Conservation (phyloP, 2,329 filamentous ascomycete species). For the Blastomyces gilchristii region DNA sequence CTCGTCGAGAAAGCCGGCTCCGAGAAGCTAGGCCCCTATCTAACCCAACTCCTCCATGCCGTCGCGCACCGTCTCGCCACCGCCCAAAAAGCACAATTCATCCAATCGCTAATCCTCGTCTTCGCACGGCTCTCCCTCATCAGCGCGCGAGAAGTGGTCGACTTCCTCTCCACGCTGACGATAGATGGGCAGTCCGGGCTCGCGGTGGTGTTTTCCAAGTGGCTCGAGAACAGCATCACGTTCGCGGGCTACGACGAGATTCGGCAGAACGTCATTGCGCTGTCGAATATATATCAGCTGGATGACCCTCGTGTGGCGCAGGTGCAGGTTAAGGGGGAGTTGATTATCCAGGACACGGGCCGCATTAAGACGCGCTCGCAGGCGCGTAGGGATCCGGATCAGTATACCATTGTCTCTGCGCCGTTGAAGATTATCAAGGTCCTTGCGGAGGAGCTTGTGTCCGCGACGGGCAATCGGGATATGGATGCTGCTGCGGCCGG, state of each 20-base stretch:
- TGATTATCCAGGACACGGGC: slow-evolving; percentile 69
- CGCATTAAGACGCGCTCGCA: slow-evolving; percentile 90
- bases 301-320: slow-evolving; percentile 69
- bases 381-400: slow-evolving; percentile 77
- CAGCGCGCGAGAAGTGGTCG: slow-evolving; percentile 77
- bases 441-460: slow-evolving; percentile 80
- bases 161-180: slow-evolving; percentile 77
- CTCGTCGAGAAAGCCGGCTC: slow-evolving; percentile 91
- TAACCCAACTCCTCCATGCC: slow-evolving; percentile 77
- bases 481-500: slow-evolving; percentile 46
- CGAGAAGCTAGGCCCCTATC: slow-evolving; percentile 78
- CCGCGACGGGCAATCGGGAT: slow-evolving; percentile 54
- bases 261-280: slow-evolving; percentile 85
- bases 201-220: slow-evolving; percentile 81
- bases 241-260: slow-evolving; percentile 99
- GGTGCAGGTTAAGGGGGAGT: slow-evolving; percentile 80
- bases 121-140: slow-evolving; percentile 83
- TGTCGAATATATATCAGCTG: slow-evolving; percentile 82
- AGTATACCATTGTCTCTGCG: slow-evolving; percentile 77
- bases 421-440: slow-evolving; percentile 95
- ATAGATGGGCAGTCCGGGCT: slow-evolving; percentile 69
- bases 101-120: slow-evolving; percentile 89
- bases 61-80: slow-evolving; percentile 76
- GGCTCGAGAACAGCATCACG: slow-evolving; percentile 92
- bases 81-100: slow-evolving; percentile 77